Evolutionary conservation across 2,329 filamentous ascomycete species (phyloP).

Genomic region (Penicillium polonicum): DNA sequence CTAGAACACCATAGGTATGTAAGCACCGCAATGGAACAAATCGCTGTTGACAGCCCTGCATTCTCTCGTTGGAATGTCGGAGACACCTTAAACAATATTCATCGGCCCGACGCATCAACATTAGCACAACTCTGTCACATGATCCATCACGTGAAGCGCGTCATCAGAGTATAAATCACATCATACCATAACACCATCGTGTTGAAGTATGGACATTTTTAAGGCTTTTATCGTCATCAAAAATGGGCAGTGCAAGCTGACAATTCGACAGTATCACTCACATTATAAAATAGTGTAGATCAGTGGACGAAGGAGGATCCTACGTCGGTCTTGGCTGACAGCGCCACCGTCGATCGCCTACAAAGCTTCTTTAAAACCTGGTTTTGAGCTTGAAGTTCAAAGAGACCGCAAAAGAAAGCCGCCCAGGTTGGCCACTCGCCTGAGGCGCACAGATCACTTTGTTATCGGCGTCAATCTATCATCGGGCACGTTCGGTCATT

Average conservation of each 20-base stretch:
- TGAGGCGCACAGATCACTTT: not conserved
- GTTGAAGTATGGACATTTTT: not conserved
- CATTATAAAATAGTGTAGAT: not conserved
- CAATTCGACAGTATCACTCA: not conserved
- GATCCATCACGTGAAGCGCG: not conserved
- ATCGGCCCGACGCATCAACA: no score
- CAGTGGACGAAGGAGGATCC: not conserved
- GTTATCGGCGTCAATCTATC: not conserved
- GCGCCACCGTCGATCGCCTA: conserved; percentile 11
- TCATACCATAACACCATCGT: not conserved
- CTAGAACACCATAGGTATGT: no score
- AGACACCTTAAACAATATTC: no score
- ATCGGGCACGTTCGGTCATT: not conserved
- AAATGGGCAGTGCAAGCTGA: not conserved
- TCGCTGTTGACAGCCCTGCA: no score
- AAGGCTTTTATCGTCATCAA: not conserved
- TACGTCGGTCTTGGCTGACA: not conserved
- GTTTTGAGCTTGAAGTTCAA: not conserved
- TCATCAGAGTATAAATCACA: not conserved
- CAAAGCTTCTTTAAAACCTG: conserved; percentile 8
- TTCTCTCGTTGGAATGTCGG: no score
- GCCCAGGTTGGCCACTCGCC: not conserved
- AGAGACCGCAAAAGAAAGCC: not conserved
- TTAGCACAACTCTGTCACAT: not conserved
- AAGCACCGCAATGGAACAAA: no score